Evolutionary conservation across 345 rosid genomes (phyloP), one percentile per base, ranked within the genome.

Genomic region (Draba incana): DNA sequence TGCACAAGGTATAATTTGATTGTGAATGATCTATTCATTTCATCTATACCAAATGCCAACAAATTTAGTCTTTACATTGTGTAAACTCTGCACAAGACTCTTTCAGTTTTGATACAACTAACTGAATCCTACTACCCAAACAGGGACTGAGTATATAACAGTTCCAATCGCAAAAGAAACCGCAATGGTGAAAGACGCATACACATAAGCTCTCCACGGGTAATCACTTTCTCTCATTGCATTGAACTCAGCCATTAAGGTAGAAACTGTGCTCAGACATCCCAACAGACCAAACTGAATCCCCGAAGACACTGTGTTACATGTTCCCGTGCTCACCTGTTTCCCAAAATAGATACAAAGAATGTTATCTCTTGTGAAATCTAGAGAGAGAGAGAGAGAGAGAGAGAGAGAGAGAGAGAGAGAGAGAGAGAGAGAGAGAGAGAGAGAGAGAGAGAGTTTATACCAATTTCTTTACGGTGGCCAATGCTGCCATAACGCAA

Each of bases 201-300:
- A 93, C 4, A 61, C 84, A 66, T 84, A 90, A 5, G 96, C 98
- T 81, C 90, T 88, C 92, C 94, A 84, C 27, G 82, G 83, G 30
- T 77, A 52, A 8, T 61, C 68, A 68, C 96, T 83, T 64, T 81
- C 87, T 70, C 88, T 82, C 98, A 90, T 88, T 6, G 97, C 88
- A 12, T 93, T 76, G 81, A 87, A 93, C 86, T 93, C 98, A 0
- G 96, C 92, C 42, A 90, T 84, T 69, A 93, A 82, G 4, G 98
- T 93, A 2, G 98, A 88, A 42, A 93, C 94, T 2, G 98, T 90
- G 62, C 97, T 87, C 31, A 90, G 68, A 80, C 97, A 88, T 15
- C 98, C 98, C 71, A 87, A 48, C 20, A 93, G 76, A 41, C 98
- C 98, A 2, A 93, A 75, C 71, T 93, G 91, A 69, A 90, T 75